Conservation (phyloP, 345 rosid genomes). For the Eucalyptus pauciflora region DNA sequence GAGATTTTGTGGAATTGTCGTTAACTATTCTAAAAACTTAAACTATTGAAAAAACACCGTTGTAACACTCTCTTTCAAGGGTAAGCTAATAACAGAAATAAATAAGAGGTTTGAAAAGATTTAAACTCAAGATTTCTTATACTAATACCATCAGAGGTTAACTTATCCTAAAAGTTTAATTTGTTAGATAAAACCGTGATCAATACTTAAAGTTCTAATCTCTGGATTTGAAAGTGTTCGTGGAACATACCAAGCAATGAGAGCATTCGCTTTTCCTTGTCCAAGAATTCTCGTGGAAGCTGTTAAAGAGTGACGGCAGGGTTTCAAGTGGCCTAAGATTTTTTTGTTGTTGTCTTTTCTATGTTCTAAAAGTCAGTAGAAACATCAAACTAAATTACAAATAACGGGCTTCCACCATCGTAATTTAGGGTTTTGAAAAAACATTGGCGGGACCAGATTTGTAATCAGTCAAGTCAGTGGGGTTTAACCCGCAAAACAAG, state of each 20-base stretch:
- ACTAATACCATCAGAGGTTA: neutral
- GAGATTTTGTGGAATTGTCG: neutral
- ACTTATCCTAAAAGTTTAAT: neutral
- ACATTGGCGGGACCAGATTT: neutral
- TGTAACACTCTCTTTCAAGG: neutral
- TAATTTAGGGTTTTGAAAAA: neutral
- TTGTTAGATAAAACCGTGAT: neutral
- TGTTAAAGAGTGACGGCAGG: neutral
- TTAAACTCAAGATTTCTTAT: neutral
- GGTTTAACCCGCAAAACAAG: neutral
- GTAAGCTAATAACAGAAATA: neutral
- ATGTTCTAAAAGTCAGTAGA: neutral
- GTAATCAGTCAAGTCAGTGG: neutral
- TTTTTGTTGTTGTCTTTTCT: neutral
- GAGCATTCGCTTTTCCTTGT: neutral
- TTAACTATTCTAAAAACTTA: neutral
- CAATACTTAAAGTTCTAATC: neutral
- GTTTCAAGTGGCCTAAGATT: neutral
- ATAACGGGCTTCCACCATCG: neutral
- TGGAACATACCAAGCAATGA: neutral
- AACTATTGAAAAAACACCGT: accelerated
- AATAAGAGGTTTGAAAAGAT: neutral
- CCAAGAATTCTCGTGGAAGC: neutral
- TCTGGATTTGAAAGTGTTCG: neutral
- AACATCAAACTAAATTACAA: neutral